Conservation (phyloP, 2,329 filamentous ascomycete species). For the Botrytis hyacinthi region DNA sequence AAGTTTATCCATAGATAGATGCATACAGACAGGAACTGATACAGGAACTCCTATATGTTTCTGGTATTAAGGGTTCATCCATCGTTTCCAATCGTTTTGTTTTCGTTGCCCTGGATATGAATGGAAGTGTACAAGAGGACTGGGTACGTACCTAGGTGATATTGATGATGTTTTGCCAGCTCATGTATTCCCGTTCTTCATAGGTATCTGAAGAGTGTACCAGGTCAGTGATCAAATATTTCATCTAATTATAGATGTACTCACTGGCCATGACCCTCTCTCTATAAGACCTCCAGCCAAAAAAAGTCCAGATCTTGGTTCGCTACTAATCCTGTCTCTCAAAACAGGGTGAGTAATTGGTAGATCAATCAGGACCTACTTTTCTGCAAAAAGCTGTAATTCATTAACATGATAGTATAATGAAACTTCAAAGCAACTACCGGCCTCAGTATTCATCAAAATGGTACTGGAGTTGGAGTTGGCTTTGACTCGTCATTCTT, state of each 20-base stretch:
- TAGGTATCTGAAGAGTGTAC: not conserved
- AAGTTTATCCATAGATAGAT: not conserved
- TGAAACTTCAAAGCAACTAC: not conserved
- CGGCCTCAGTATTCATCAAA: no score
- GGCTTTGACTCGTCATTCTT: not conserved
- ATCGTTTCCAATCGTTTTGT: not conserved
- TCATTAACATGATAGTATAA: not conserved
- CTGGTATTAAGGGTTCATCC: not conserved
- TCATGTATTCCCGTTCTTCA: conserved; percentile 1
- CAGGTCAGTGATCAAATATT: not conserved
- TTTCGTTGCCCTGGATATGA: not conserved
- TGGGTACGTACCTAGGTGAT: not conserved
- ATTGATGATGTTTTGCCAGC: not conserved
- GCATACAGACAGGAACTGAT: not conserved
- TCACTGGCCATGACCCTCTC: not conserved
- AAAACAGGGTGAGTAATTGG: not conserved
- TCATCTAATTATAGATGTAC: conserved; percentile 16
- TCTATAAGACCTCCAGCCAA: not conserved
- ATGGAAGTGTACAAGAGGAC: not conserved
- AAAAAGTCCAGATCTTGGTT: conserved; percentile 12
- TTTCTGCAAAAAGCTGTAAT: not conserved
- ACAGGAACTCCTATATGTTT: not conserved
- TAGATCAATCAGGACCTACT: conserved; percentile 1
- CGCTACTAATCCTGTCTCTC: not conserved
- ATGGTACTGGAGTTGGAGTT: not conserved